A percentile compares a stretch with the other conserved stretches of the same genome.
Conservation (phyloP, 1,284 basidiomycete genomes). For the Anthracocystis setariae region DNA sequence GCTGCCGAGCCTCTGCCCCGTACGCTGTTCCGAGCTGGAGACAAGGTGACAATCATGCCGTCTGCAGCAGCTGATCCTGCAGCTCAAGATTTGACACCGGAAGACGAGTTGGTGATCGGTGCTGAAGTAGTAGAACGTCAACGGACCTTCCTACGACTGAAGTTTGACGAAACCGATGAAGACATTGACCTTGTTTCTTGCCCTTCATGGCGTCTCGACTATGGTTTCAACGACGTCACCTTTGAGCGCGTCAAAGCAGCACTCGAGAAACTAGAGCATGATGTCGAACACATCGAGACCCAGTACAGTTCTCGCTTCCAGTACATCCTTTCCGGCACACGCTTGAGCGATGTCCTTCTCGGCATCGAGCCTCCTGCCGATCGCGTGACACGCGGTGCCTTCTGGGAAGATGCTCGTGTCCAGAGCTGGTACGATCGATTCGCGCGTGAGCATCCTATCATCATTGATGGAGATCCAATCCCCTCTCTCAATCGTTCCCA, state of each 20-base stretch:
- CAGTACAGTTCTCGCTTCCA: conserved; percentile 45
- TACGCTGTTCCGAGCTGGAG: conserved; percentile 49
- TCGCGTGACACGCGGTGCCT: conserved; percentile 70
- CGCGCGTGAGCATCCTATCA: conserved; percentile 72
- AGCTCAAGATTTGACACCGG: conserved; percentile 1
- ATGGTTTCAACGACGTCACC: conserved; percentile 76
- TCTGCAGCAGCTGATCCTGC: conserved; percentile 5
- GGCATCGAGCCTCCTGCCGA: conserved; percentile 75
- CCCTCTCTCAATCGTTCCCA: conserved; percentile 82
- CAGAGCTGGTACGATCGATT: conserved; percentile 69
- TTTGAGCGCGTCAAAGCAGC: conserved; percentile 79
- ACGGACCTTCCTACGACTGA: conserved; percentile 51
- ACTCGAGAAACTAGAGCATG: conserved; percentile 73
- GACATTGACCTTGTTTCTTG: conserved; percentile 53
- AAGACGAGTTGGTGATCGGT: conserved; percentile 31
- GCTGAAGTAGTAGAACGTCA: conserved; percentile 57
- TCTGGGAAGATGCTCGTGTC: conserved; percentile 71
- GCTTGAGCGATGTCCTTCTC: conserved; percentile 66
- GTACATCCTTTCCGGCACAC: conserved; percentile 54
- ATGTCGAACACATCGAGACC: conserved; percentile 71
- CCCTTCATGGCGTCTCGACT: conserved; percentile 73
- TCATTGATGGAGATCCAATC: conserved; percentile 82
- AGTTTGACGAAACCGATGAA: conserved; percentile 52
- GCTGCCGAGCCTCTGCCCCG: conserved; percentile 50
- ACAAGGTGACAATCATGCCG: conserved; percentile 55